A percentile compares a stretch with the other conserved stretches of the same genome.
Evolutionary conservation across 352 stramenopile genomes (phyloP).

Genomic region (Globisporangium spinosum): DNA sequence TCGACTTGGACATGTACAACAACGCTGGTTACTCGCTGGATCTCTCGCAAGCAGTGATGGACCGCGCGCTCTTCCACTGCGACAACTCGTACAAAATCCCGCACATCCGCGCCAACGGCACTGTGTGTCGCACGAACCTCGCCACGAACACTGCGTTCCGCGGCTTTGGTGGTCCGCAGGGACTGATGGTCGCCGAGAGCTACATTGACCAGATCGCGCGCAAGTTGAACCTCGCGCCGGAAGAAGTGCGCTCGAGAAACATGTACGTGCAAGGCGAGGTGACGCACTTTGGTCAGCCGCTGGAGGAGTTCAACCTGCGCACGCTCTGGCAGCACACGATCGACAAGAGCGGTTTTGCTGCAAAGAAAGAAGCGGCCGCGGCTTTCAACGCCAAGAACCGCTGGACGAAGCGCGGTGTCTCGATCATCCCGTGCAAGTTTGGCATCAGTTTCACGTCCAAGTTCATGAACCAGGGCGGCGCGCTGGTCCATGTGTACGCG

Average conservation of each 20-base stretch:
- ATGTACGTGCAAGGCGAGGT: conserved; percentile 88
- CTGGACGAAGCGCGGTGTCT: conserved; percentile 89
- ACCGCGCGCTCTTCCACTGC: conserved; percentile 94
- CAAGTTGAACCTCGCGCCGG: conserved; percentile 59
- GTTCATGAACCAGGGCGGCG: conserved; percentile 96
- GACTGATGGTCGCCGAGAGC: conserved; percentile 89
- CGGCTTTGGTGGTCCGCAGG: conserved; percentile 94
- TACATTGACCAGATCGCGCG: conserved; percentile 95
- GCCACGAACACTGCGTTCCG: conserved; percentile 94
- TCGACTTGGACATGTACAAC: conserved; percentile 93
- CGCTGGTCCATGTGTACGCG: conserved; percentile 94
- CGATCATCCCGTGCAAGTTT: conserved; percentile 89
- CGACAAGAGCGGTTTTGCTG: conserved; percentile 62
- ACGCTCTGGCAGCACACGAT: conserved; percentile 78
- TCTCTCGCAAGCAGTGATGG: conserved; percentile 92
- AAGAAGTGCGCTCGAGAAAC: conserved; percentile 85
- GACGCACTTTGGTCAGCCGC: conserved; percentile 92
- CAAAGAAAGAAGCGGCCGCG: conserved; percentile 61
- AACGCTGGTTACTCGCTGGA: conserved; percentile 95
- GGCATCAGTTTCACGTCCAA: conserved; percentile 96
- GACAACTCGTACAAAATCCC: conserved; percentile 95
- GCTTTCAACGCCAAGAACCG: conserved; percentile 91
- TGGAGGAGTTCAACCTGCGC: conserved; percentile 91
- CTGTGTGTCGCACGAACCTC: conserved; percentile 93
- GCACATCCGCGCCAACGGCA: conserved; percentile 83